Conservation (phyloP, 768 basidiomycete genomes). For the Amanita rubescens region DNA sequence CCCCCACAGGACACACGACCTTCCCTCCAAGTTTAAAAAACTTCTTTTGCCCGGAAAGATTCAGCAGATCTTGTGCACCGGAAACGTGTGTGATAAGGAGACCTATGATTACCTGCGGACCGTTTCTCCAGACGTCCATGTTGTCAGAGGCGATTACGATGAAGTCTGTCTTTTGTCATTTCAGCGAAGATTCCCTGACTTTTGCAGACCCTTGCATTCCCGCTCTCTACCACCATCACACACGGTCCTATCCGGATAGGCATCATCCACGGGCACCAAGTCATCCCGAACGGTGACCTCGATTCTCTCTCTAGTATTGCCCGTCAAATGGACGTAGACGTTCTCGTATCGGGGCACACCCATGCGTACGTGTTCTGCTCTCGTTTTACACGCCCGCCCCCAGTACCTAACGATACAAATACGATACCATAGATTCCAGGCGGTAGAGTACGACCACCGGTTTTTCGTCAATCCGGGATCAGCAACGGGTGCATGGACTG, state of each 20-base stretch:
- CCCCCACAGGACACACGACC: slow-evolving; percentile 53
- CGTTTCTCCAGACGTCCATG: slow-evolving; percentile 88
- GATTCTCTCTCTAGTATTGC: slow-evolving; percentile 86
- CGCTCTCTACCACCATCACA: slow-evolving; percentile 69
- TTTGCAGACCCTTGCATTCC: slow-evolving; percentile 57
- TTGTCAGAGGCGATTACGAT: slow-evolving; percentile 93
- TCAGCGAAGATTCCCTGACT: background rate
- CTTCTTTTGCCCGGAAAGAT: slow-evolving; percentile 25
- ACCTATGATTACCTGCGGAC: slow-evolving; percentile 95
- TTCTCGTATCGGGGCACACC: slow-evolving; percentile 88
- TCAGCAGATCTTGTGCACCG: slow-evolving; percentile 44
- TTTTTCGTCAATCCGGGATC: slow-evolving; percentile 97
- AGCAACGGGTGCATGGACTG: slow-evolving; percentile 92
- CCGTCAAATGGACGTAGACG: slow-evolving; percentile 96
- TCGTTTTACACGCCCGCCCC: background rate
- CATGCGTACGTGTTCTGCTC: slow-evolving; percentile 59
- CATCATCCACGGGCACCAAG: slow-evolving; percentile 90
- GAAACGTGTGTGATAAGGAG: slow-evolving; percentile 95
- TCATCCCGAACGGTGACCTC: slow-evolving; percentile 84
- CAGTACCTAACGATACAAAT: background rate
- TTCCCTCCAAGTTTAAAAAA: slow-evolving; percentile 37
- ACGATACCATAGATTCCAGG: slow-evolving; percentile 95
- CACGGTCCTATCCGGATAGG: slow-evolving; percentile 89
- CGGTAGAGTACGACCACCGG: slow-evolving; percentile 81
- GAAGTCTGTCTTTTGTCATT: slow-evolving; percentile 44